Base-by-base conservation (phyloP, 2,329 filamentous ascomycete genomes). In the Esteya vermicola region DNA sequence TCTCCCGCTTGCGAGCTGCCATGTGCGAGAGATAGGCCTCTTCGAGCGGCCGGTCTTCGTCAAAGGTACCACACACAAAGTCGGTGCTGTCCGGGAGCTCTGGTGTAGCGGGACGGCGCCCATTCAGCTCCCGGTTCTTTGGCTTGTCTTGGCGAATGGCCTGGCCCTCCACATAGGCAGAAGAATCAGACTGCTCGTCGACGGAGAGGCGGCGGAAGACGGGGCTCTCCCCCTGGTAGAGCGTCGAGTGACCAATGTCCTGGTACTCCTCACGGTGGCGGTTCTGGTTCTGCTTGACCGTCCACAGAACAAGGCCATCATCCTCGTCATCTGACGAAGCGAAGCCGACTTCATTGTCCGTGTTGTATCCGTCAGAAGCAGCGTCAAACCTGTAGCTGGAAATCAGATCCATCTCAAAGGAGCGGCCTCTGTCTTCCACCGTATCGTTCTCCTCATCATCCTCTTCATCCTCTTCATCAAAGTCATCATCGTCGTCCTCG, bases 41-140 rank as follows among this genome's bases (percentile, higher is more conserved):
- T 56, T 98, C 91, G n/a, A 96, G 63, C 3, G 86, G 85, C 33
- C 85, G 78, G 53, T 98, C 91, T 59, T 98, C 91, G 49, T 98
- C 91, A 18, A 98, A 68, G 1, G 91, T 98, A 43, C 91, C 91
- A 53, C 91, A 96, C n/a, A 98, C 91, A 49, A 98, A 98, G 57
- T 98, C 91, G 13, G 91, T 96, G 59, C 88, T 95, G 57, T 98
- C 91, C 1, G 91, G 91, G 10, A 98, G 68, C 54, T 94, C 85
- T 3, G 85, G 84, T 1, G 81, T 83, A 20, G 71, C 70, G 30
- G 75, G 70, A 19, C 78, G 78, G 49, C 79, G 75, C 46, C 70
- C 74, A 2, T 31, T 28, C n/a, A 46, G 34, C 57, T 64, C 39
- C 50, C 54, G 36, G 54, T 47, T 51, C 54, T 59, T 47, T 48